phyloP scores from a whole-genome alignment of 176 grass and related monocot species.

The Triticum dicoccoides region DNA sequence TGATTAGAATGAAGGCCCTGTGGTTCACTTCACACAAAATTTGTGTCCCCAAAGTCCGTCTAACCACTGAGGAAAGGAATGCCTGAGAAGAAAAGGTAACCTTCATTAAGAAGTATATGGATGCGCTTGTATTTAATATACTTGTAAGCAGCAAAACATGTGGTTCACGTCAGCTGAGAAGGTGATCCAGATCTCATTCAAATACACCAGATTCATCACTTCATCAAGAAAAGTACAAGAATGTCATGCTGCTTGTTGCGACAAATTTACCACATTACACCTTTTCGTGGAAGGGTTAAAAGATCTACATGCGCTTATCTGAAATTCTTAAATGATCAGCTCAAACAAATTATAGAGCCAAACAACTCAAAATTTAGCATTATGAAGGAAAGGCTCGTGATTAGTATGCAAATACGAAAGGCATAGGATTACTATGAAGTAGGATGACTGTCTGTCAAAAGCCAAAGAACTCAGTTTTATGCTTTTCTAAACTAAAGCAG shows the following conservation, averaged over 20 bases:
- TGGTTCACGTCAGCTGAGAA: conserved; percentile 11
- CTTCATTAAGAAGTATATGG: neutral
- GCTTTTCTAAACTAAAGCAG: neutral
- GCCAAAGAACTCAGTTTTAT: neutral
- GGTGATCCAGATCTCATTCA: neutral
- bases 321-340: neutral
- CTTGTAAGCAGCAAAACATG: neutral
- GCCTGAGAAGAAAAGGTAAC: conserved; percentile 31
- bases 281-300: neutral
- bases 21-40: conserved; percentile 31
- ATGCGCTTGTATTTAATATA: neutral
- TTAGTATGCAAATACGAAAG: neutral
- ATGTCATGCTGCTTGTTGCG: neutral
- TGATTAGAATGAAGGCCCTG: conserved; percentile 6
- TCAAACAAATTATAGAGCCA: neutral
- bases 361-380: neutral
- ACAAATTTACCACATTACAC: neutral
- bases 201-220: neutral
- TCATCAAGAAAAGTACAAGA: neutral
- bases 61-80: conserved; percentile 16
- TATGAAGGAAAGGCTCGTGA: neutral
- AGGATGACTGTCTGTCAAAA: neutral
- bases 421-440: neutral
- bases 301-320: neutral
- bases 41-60: conserved; percentile 28